Base-by-base conservation (phyloP, 1,284 basidiomycete species). In the Golubevia pallescens region DNA sequence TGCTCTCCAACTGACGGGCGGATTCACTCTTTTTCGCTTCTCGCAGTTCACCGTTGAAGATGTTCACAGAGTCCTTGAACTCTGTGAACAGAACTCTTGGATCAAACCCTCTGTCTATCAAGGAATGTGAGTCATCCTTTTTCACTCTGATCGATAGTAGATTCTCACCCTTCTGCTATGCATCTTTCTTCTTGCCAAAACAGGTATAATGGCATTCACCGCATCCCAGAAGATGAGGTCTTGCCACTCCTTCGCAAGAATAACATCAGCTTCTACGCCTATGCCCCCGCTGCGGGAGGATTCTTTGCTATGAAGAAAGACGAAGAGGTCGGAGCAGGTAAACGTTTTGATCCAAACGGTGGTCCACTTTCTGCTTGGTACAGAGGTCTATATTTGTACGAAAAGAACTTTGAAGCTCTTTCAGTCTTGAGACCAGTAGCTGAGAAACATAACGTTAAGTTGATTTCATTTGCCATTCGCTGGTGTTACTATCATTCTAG, bases 401-500 rank as follows among this genome's bases (percentile, higher is more conserved):
- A 77, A 38, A 62, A 66, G 63, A 74, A 75, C 65, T 80, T 77
- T 52, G n/a, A 71, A 10, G 77, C 77, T 0, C 55, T 80, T 16
- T 66, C 73, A 3, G 38, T 62, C 6, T 60, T 80, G 58, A 38
- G 62, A 7, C 55, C 61, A 19, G 60, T 53, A 5, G 73, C 71
- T 1, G 68, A 76, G 10, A 60, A 70, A 19, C 58, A 76, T 24
- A 38, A 58, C 6, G 48, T 80, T 4, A 60, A 62, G 5, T 20
- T 76, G 38, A 62, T 70, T 5, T 72, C 75, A 34, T 58, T 73
- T n/a, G 77, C 75, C 1, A 63, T 78, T 2, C 60, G 77, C 1
- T 79, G 77, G 77, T 60, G 69, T 57, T 67, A 69, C 67, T 74
- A 79, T 56, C 77, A 79, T 58, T 76, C 73, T 1, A 19, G 56